These are phyloP conservation scores for Helianthus tuberosus DNA, from an alignment of 129 eudicot species.

Conservation along the genomic window DNA sequence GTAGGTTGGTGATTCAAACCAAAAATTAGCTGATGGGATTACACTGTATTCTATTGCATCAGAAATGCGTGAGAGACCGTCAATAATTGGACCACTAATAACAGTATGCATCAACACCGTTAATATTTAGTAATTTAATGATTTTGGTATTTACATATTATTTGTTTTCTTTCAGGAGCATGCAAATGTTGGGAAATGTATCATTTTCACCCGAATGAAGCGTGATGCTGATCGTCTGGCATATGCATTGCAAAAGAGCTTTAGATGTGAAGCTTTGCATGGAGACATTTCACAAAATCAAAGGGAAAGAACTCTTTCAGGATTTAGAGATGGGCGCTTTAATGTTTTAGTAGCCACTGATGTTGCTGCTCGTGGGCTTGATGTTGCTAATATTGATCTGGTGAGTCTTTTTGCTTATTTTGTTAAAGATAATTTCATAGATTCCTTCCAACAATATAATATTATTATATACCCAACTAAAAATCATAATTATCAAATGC, in stretches of 20 bases:
- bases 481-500: too few species aligned
- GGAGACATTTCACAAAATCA: constrained; percentile 91
- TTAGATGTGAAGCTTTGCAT: constrained; percentile 80
- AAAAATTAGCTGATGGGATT: constrained; percentile 91
- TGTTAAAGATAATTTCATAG: too few species aligned
- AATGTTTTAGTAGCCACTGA: constrained; percentile 88
- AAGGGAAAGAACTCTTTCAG: constrained; percentile 88
- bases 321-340: constrained; percentile 75
- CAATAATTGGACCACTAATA: constrained; percentile 69
- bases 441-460: too few species aligned
- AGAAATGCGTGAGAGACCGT: constrained; percentile 63
- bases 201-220: constrained; percentile 87
- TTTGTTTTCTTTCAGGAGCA: constrained; percentile 61
- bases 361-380: constrained; percentile 99
- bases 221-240: constrained; percentile 93
- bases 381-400: constrained; percentile 96
- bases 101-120: constrained; percentile 41
- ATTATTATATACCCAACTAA: too few species aligned
- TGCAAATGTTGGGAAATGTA: constrained; percentile 57
- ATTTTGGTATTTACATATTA: not conserved
- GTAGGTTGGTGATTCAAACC: constrained; percentile 94
- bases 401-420: constrained; percentile 36
- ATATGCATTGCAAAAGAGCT: constrained; percentile 55
- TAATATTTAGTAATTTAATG: not conserved
- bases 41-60: constrained; percentile 64